Evolutionary conservation across 1,284 basidiomycete species (phyloP).

Genomic region (Ceratobasidium sp.): DNA sequence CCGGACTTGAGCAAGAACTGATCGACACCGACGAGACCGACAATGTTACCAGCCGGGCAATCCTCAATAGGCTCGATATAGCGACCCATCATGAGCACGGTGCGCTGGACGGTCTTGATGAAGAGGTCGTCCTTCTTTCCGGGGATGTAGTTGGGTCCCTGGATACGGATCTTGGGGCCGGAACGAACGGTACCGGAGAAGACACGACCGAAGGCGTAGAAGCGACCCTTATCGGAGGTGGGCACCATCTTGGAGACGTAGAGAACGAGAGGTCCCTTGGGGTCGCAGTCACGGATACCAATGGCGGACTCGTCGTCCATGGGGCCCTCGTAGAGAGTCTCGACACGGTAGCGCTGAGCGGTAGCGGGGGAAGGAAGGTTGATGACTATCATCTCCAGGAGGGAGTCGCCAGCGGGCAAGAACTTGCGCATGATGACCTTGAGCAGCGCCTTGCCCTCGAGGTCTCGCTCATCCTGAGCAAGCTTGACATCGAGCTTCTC

Average conservation of each 20-base stretch:
- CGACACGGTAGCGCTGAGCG: conserved; percentile 98
- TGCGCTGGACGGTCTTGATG: conserved; percentile 98
- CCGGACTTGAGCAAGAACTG: conserved; percentile 99
- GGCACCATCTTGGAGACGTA: conserved; percentile 99
- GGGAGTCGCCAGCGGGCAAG: conserved; percentile 97
- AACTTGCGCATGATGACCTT: conserved; percentile 99
- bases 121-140: conserved; percentile 99
- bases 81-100: conserved; percentile 99
- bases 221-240: conserved; percentile 99
- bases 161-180: conserved; percentile 99
- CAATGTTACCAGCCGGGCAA: conserved; percentile 98
- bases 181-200: conserved; percentile 98
- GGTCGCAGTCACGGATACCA: conserved; percentile 98
- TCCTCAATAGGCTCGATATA: conserved; percentile 99
- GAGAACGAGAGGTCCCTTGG: conserved; percentile 95
- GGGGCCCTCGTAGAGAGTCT: conserved; percentile 99
- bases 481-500: conserved; percentile 98
- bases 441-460: conserved; percentile 96
- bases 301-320: conserved; percentile 99
- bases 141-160: conserved; percentile 98
- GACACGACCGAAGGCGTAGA: conserved; percentile 99
- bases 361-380: conserved; percentile 97
- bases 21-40: conserved; percentile 99
- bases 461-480: conserved; percentile 88
- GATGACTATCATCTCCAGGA: conserved; percentile 99